These are phyloP conservation scores for Calonectria henricotiae DNA, from an alignment of 2,329 filamentous ascomycete species.

Conservation along the genomic window DNA sequence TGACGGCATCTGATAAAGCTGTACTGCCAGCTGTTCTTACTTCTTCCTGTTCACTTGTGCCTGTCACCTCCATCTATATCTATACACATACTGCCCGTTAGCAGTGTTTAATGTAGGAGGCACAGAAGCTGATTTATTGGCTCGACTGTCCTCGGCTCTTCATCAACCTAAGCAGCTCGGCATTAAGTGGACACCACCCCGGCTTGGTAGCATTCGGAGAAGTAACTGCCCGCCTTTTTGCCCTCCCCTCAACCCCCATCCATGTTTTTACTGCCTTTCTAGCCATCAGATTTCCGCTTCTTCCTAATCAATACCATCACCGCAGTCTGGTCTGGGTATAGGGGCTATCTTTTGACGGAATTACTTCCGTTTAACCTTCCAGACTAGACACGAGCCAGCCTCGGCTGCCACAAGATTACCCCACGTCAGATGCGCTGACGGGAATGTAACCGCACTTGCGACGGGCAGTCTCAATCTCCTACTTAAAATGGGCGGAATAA, in stretches of 20 bases:
- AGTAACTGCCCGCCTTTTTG: no score
- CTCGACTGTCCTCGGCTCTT: neutral
- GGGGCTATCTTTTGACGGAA: constrained; percentile 40
- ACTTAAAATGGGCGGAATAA: constrained; percentile 31
- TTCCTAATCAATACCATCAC: neutral
- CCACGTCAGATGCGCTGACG: constrained; percentile 42
- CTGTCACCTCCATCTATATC: neutral
- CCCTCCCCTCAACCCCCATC: neutral
- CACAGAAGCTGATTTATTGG: neutral
- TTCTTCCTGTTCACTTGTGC: neutral
- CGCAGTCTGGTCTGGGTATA: neutral
- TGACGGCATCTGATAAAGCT: neutral
- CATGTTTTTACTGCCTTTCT: neutral
- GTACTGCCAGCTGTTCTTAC: neutral
- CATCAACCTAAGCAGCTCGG: neutral
- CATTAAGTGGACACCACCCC: neutral
- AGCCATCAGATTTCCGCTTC: neutral
- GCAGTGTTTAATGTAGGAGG: neutral
- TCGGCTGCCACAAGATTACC: constrained; percentile 39
- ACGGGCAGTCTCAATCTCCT: constrained; percentile 30
- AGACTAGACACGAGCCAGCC: constrained; percentile 31
- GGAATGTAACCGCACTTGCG: constrained; percentile 43
- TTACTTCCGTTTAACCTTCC: constrained; percentile 45
- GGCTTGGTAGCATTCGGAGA: constrained; percentile 2
- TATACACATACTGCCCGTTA: neutral